These are phyloP conservation scores for Saccharomycopsis javanensis DNA, from an alignment of 805 yeast genomes.

Conservation along the genomic window DNA sequence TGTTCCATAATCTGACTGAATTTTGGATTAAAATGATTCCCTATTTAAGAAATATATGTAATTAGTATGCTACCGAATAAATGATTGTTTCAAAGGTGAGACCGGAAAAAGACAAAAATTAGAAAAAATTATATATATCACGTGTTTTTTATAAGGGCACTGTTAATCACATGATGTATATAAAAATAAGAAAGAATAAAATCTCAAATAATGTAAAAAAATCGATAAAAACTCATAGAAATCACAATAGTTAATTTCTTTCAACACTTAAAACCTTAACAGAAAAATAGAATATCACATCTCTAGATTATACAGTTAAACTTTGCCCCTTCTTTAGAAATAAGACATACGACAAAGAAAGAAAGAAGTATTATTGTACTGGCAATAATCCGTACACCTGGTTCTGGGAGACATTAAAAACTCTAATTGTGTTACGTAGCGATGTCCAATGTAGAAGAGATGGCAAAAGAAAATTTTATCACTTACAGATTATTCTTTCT, in stretches of 20 bases:
- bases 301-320: no score
- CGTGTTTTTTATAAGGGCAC: not conserved
- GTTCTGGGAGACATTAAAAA: no score
- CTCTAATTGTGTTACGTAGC: not conserved
- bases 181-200: not conserved
- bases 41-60: not conserved
- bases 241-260: no score
- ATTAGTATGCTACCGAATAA: not conserved
- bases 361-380: no score
- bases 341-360: no score
- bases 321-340: no score
- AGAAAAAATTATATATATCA: not conserved
- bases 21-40: not conserved
- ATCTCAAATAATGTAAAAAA: not conserved
- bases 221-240: no score
- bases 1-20: not conserved
- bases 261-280: no score
- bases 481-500: not conserved
- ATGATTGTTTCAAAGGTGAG: not conserved
- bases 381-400: not conserved
- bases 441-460: not conserved
- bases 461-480: no score
- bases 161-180: not conserved
- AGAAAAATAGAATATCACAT: no score
- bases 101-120: not conserved